Conservation (phyloP, 1,284 basidiomycete species). For the Apiotrichum domesticum region DNA sequence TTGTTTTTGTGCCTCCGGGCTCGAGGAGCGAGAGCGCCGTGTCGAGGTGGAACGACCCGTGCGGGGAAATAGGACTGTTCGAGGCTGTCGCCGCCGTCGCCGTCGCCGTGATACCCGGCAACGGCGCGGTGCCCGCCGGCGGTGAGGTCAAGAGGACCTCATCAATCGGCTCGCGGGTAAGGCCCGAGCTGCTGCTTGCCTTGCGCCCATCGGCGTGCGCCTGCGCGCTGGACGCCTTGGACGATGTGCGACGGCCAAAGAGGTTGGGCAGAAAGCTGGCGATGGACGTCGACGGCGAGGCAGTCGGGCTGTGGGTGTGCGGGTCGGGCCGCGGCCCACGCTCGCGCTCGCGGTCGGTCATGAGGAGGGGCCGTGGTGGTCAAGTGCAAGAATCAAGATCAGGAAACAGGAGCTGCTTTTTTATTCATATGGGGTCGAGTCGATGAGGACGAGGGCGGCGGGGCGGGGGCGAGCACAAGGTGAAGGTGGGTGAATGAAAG, state of each 20-base stretch:
- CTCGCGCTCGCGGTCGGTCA: conserved; percentile 21
- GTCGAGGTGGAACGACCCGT: conserved; percentile 30
- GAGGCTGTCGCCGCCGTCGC: not conserved
- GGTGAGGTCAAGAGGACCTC: conserved; percentile 9
- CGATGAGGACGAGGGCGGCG: too few species aligned
- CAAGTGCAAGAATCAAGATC: too few species aligned
- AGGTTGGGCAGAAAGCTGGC: conserved; percentile 22
- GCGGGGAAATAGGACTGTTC: not conserved
- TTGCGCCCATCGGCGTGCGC: conserved; percentile 9
- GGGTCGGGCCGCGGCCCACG: conserved; percentile 18
- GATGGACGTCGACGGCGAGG: conserved; percentile 6
- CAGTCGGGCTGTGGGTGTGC: conserved; percentile 4
- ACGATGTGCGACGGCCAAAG: conserved; percentile 22
- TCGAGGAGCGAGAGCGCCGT: conserved; percentile 31
- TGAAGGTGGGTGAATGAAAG: too few species aligned
- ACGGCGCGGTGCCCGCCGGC: conserved; percentile 3
- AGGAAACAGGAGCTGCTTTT: too few species aligned
- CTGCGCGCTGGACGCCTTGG: conserved; percentile 10
- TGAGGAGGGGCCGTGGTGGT: not conserved
- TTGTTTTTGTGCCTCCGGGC: conserved; percentile 18
- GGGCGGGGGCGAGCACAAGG: too few species aligned
- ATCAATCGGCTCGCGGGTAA: conserved; percentile 13
- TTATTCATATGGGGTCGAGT: too few species aligned
- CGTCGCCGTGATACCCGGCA: not conserved
- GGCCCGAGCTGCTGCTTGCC: conserved; percentile 6